These are phyloP conservation scores for Tolypocladium inflatum DNA, from an alignment of 2,329 filamentous ascomycete genomes.

Conservation along the genomic window DNA sequence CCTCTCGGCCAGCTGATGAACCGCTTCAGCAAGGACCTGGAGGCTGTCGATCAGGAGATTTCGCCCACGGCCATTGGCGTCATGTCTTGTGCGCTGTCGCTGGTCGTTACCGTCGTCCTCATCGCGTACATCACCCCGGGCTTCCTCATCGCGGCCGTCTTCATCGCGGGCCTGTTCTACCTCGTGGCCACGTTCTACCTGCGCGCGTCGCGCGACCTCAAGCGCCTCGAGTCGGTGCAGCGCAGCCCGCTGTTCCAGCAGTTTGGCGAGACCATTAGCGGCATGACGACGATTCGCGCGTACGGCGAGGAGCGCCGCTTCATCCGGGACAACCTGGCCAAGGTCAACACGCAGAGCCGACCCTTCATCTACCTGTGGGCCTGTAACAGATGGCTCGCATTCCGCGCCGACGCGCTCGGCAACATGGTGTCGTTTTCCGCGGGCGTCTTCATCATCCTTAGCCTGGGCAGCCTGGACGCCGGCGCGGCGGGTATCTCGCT, in stretches of 20 bases:
- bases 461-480: conserved; percentile 73
- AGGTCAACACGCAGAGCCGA: conserved; percentile 83
- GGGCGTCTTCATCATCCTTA: conserved; percentile 80
- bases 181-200: conserved; percentile 83
- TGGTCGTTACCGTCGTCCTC: conserved; percentile 77
- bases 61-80: conserved; percentile 79
- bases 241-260: conserved; percentile 95
- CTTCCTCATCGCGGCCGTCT: conserved; percentile 77
- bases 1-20: conserved; percentile 96
- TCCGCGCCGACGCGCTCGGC: conserved; percentile 83
- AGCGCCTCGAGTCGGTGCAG: conserved; percentile 88
- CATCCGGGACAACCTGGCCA: conserved; percentile 78
- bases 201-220: conserved; percentile 85
- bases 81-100: conserved; percentile 52
- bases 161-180: conserved; percentile 78
- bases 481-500: conserved; percentile 89
- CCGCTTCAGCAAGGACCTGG: conserved; percentile 94
- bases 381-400: conserved; percentile 90
- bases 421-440: conserved; percentile 91
- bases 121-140: conserved; percentile 84
- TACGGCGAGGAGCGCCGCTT: conserved; percentile 93
- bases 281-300: conserved; percentile 92
- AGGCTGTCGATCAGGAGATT: conserved; percentile 91
- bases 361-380: conserved; percentile 97
- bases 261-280: conserved; percentile 89